A percentile compares a stretch with the other conserved stretches of the same genome.
phyloP scores from a whole-genome alignment of 805 yeast genomes.

The Cyberlindnera petersonii region DNA sequence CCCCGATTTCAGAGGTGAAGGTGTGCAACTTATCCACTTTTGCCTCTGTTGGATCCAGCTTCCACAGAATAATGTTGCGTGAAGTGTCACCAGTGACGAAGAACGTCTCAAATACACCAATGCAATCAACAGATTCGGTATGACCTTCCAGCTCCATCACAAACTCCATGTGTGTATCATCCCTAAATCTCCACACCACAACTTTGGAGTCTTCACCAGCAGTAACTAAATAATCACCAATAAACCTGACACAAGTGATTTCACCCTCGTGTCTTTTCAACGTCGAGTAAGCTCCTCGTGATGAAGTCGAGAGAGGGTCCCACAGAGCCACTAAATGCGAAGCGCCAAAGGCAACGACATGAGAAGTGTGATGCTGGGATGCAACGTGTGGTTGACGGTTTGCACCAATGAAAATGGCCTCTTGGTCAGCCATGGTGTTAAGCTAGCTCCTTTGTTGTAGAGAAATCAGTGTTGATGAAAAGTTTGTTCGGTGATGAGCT shows the following conservation, averaged over 20 bases:
- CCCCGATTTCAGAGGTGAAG: slow-evolving; percentile 41
- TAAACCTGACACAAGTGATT: slow-evolving; percentile 64
- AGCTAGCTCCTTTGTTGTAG: not conserved
- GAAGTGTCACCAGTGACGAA: slow-evolving; percentile 62
- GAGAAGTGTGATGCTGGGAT: slow-evolving; percentile 39
- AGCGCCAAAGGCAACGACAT: slow-evolving; percentile 69
- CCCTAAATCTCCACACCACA: slow-evolving; percentile 50
- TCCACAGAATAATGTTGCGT: slow-evolving; percentile 57
- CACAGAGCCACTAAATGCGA: slow-evolving; percentile 62
- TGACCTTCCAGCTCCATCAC: slow-evolving; percentile 36
- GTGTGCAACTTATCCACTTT: slow-evolving; percentile 29
- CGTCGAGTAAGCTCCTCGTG: slow-evolving; percentile 49
- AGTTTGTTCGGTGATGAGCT: slow-evolving; percentile 7
- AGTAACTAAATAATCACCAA: slow-evolving; percentile 49
- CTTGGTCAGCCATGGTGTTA: slow-evolving; percentile 26
- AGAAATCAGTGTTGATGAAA: too few relatives aligned
- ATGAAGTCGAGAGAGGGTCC: slow-evolving; percentile 45
- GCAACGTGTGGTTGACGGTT: slow-evolving; percentile 60
- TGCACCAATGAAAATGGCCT: slow-evolving; percentile 69
- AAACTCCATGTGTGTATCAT: slow-evolving; percentile 18
- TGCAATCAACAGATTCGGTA: slow-evolving; percentile 48
- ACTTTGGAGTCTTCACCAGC: slow-evolving; percentile 66
- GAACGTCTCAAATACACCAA: slow-evolving; percentile 38
- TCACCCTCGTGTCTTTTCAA: slow-evolving; percentile 58
- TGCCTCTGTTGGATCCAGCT: slow-evolving; percentile 17